phyloP scores from a whole-genome alignment of 352 stramenopile genomes.

The Phytopythium aichiense region DNA sequence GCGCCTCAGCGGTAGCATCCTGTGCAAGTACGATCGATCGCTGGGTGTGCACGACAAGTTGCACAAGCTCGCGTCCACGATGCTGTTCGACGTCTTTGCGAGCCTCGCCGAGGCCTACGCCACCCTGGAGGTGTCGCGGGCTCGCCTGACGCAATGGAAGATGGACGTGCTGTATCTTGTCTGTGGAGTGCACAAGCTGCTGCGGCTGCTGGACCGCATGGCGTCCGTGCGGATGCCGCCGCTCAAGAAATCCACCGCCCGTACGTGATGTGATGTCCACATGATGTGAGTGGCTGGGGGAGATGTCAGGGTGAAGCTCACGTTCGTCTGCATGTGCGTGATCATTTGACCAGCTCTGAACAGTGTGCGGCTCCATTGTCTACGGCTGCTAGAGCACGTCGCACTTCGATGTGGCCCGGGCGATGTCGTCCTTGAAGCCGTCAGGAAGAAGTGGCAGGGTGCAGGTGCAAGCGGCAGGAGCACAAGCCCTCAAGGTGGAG shows the following conservation, averaged over 20 bases:
- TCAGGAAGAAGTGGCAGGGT: constrained; percentile 18
- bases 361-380: constrained; percentile 38
- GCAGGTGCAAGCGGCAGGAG: too few species aligned
- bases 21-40: constrained; percentile 43
- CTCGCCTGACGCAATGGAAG: constrained; percentile 53
- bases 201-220: constrained; percentile 52
- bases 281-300: not conserved
- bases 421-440: constrained; percentile 28
- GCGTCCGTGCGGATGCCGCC: constrained; percentile 17
- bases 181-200: constrained; percentile 42
- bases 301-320: not conserved
- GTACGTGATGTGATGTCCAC: constrained; percentile 10
- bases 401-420: constrained; percentile 36
- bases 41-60: constrained; percentile 66
- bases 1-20: constrained; percentile 26
- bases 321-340: not conserved
- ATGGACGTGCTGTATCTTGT: constrained; percentile 74
- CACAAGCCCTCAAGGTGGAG: constrained; percentile 16
- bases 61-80: constrained; percentile 41
- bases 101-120: constrained; percentile 50
- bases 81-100: constrained; percentile 42
- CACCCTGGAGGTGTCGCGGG: constrained; percentile 35
- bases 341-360: constrained; percentile 23
- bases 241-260: constrained; percentile 8
- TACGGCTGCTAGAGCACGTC: constrained; percentile 49